Percentiles rank a stretch among this genome's conserved stretches.
Conservation (phyloP, 495 filamentous ascomycete species). For the Amorphotheca resinae region DNA sequence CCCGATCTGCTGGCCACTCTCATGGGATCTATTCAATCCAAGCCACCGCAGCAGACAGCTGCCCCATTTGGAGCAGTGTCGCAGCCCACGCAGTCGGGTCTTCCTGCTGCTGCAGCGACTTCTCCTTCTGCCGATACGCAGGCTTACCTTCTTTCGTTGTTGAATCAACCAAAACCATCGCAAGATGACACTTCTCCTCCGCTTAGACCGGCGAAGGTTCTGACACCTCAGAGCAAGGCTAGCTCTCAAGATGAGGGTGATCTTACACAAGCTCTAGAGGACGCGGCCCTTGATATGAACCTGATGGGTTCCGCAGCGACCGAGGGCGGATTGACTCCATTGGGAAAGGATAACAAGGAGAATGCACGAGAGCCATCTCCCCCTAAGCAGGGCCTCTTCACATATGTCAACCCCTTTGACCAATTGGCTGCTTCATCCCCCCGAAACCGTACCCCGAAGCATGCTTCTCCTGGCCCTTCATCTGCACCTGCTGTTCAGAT, state of each 20-base stretch:
- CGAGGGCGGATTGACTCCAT: conserved; percentile 6
- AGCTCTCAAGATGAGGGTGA: conserved; percentile 16
- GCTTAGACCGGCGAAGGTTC: conserved; percentile 8
- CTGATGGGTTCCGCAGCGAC: conserved; percentile 13
- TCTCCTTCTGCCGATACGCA: conserved; percentile 36
- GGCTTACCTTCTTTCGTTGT: conserved; percentile 37
- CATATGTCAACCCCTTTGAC: conserved; percentile 71
- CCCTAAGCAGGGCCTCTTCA: conserved; percentile 45
- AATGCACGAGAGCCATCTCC: conserved; percentile 8
- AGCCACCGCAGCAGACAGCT: conserved; percentile 6
- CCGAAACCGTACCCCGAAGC: conserved; percentile 38
- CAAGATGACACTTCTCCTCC: conserved; percentile 30
- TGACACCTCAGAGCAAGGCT: conserved; percentile 15
- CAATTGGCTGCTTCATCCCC: conserved; percentile 57
- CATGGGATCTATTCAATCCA: conserved; percentile 24
- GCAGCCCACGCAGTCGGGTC: conserved; percentile 1
- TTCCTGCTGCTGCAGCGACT: conserved; percentile 19
- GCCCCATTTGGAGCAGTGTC: not conserved
- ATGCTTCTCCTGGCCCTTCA: conserved; percentile 8
- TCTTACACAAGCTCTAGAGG: conserved; percentile 14
- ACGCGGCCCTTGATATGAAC: conserved; percentile 14
- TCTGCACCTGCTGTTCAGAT: conserved; percentile 17
- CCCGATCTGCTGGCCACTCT: conserved; percentile 39
- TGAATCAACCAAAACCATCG: conserved; percentile 40
- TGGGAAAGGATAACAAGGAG: conserved; percentile 17